Percentiles rank a stretch among this genome's conserved stretches.
These are phyloP conservation scores for Diaporthe humulicola DNA, from an alignment of 2,329 filamentous ascomycete species.

Conservation along the genomic window DNA sequence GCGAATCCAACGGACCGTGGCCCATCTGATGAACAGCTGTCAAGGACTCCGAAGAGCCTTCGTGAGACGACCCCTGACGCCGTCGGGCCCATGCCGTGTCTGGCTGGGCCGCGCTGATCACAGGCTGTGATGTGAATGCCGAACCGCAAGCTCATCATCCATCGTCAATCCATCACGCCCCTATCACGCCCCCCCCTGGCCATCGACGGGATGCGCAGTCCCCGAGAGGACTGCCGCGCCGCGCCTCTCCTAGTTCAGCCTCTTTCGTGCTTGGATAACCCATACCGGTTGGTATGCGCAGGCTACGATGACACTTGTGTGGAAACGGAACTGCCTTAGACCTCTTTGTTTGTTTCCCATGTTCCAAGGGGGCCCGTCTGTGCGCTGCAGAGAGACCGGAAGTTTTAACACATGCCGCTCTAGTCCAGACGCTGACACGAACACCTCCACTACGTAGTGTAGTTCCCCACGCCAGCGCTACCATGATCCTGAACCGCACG, in stretches of 20 bases:
- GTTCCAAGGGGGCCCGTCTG: constrained; percentile 3
- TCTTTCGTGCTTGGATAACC: background rate
- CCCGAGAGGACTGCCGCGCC: constrained; percentile 4
- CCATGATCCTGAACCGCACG: background rate
- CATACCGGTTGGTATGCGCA: background rate
- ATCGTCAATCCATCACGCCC: constrained; percentile 7
- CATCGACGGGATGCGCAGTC: background rate
- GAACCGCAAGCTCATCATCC: background rate
- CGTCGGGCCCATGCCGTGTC: constrained; percentile 16
- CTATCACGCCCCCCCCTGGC: constrained; percentile 18
- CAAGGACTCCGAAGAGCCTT: background rate
- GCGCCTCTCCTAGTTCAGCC: background rate
- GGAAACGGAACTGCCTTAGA: constrained; percentile 4
- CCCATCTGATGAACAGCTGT: constrained; percentile 25
- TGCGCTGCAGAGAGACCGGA: constrained; percentile 21
- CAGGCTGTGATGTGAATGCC: constrained; percentile 17
- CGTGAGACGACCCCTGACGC: constrained; percentile 24
- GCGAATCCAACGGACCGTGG: constrained; percentile 6
- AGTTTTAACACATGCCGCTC: constrained; percentile 29
- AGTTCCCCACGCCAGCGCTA: constrained; percentile 13
- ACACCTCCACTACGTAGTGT: constrained; percentile 24
- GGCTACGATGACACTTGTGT: constrained; percentile 7
- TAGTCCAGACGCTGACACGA: constrained; percentile 30
- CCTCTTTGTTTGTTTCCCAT: constrained; percentile 22
- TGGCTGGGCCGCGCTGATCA: constrained; percentile 1